Base-by-base conservation (phyloP, 345 rosid species). In the Aquilaria sinensis region DNA sequence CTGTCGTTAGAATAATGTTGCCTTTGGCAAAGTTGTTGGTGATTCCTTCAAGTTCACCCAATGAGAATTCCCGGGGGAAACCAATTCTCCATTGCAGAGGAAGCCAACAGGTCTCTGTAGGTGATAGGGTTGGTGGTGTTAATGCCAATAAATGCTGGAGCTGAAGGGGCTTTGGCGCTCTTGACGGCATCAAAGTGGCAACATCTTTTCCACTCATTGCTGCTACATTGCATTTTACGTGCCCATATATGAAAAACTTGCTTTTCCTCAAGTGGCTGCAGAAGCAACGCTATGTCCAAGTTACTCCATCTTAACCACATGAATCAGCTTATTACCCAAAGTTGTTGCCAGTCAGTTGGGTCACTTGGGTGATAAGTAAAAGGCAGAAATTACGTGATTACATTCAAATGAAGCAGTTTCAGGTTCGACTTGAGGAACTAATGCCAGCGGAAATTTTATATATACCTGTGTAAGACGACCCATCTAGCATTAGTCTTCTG, bases 391-490 rank as follows among this genome's bases (percentile, higher is more conserved):
- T 23, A 23, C 23, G 0, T 23, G 23, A 23, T 23, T 23, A 23
- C 23, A 23, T 0, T 23, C 23, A 23, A 23, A 23, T 23, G 23
- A 23, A 23, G 23, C 0, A 23, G 0, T 23, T 23, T 23, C 23
- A 23, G 23, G 23, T 23, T 23, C 23, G 23, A 23, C 1, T 23
- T 23, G 23, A 23, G 23, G 23, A 23, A 0, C 23, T 23, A 23
- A 23, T 23, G 23, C 23, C 23, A 23, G 23, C 23, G 23, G 23
- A 23, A 23, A 23, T 23, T 23, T 23, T 23, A 66, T 15, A 32
- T 33, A 32, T 49, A 80, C 87, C 87, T 75, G 69, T 80, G 82
- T 62, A 80, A 62, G 7, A 82, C 74, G 60, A 82, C 75, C 82
- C 84, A 82, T 13, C 87, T 74, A 7, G 78, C 72, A n/a, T 73